These are phyloP conservation scores for Neltuma alba DNA, from an alignment of 306 rosid genomes.

Conservation along the genomic window DNA sequence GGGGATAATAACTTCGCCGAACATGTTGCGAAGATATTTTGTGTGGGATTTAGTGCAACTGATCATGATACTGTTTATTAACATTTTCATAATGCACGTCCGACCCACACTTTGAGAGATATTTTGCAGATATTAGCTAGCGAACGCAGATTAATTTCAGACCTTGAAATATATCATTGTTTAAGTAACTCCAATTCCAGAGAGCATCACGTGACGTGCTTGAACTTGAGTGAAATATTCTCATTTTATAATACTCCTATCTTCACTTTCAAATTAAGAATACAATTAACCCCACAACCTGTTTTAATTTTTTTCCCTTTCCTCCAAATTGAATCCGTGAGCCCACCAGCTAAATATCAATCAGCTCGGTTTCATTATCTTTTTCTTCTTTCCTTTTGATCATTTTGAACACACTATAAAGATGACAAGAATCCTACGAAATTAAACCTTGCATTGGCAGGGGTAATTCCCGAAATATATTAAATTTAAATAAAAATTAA, in stretches of 20 bases:
- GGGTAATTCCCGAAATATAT: too few relatives aligned
- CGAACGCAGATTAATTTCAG: not conserved
- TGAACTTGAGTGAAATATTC: not conserved
- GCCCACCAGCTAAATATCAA: too few relatives aligned
- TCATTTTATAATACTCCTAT: not conserved
- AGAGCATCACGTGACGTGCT: slow-evolving; percentile 29
- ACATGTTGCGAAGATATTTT: not conserved
- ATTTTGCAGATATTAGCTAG: not conserved
- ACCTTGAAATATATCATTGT: slow-evolving; percentile 1
- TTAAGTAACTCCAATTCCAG: slow-evolving; percentile 27
- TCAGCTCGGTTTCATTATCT: too few relatives aligned
- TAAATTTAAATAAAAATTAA: too few relatives aligned
- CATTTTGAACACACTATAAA: too few relatives aligned
- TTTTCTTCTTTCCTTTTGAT: not conserved
- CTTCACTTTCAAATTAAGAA: not conserved
- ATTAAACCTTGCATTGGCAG: too few relatives aligned
- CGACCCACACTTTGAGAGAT: not conserved
- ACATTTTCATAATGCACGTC: slow-evolving; percentile 38
- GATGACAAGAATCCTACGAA: too few relatives aligned
- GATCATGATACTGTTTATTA: not conserved
- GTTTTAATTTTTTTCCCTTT: not conserved
- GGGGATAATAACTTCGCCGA: not conserved
- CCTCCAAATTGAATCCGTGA: too few relatives aligned
- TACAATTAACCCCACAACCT: not conserved
- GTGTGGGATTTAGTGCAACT: slow-evolving; percentile 13